Base-by-base conservation (phyloP, 1,284 basidiomycete genomes). In the Wolfiporia cocos region DNA sequence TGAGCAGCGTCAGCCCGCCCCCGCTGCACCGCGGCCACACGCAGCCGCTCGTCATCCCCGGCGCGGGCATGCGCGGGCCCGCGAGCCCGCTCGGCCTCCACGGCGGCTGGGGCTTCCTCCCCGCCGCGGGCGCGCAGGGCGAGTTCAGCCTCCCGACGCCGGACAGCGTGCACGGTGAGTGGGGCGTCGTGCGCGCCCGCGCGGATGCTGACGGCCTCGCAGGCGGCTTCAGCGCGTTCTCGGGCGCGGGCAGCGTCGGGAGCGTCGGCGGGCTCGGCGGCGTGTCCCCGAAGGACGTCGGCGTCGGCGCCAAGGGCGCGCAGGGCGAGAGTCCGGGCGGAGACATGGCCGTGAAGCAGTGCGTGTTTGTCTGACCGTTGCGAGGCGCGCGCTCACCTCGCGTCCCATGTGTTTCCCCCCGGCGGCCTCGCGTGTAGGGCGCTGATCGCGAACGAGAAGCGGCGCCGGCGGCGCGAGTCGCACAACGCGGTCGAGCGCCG, bases 401-500 rank as follows among this genome's bases (percentile, higher is more conserved):
- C 12, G 34, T 30, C 14, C 15, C 12, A 24, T 49, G 42, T 48
- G 37, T 41, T 24, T 38, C 35, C 24, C 12, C 21, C 28, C 17
- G 24, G 36, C 35, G 40, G 37, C 29, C 37, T 35, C 34, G 41
- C 37, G 33, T 18, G 23, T 40, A 65, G 61, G 43, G 70, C 70
- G 10, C 43, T 72, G 23, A 61, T 82, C 14, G 81, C 74, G 40
- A 79, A 70, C 50, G 90, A 93, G 65, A 92, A 92, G 61, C 68
- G 89, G 10, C 66, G 87, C 7, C 68, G 86, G 33, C 67, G 90
- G 36, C 69, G 91, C 46, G 91, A 93, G 64, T 86, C 81, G 5
- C 92, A 94, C 61, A 94, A 94, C 57, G 91, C 90, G 3, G 92
- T 95, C 49, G 92, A 95, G 67, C 72, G 92, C 15, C 68, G 92